Evolutionary conservation across 139 green algal species (phyloP).

Genomic region (Spirogloea muscicola): DNA sequence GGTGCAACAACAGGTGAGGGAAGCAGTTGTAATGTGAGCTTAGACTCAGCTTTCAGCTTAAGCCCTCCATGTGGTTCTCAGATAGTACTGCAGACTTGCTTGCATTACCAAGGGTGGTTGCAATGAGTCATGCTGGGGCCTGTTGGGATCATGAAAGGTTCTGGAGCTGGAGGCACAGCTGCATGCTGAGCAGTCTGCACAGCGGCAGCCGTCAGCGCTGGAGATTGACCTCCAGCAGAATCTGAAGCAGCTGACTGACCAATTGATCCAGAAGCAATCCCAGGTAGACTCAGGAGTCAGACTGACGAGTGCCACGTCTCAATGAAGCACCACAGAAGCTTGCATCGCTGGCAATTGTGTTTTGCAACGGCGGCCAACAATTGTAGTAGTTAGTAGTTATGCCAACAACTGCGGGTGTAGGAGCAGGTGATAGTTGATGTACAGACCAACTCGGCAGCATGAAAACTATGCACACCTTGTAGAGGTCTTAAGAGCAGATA

Average conservation of each 20-base stretch:
- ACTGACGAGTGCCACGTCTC: neutral
- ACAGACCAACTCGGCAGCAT: neutral
- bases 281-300: neutral
- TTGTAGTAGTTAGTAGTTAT: neutral
- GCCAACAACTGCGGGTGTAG: neutral
- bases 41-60: too few relatives aligned
- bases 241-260: slow-evolving; percentile 23
- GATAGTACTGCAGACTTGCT: too few relatives aligned
- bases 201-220: slow-evolving; percentile 5
- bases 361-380: neutral
- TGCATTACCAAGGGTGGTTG: too few relatives aligned
- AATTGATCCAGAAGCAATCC: slow-evolving; percentile 27
- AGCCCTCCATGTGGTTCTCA: too few relatives aligned
- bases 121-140: too few relatives aligned
- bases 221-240: slow-evolving; percentile 8
- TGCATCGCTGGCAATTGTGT: neutral
- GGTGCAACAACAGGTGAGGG: too few relatives aligned
- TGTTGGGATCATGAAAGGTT: too few relatives aligned
- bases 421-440: neutral
- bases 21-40: too few relatives aligned
- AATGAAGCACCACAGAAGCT: neutral
- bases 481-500: neutral
- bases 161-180: slow-evolving; percentile 16
- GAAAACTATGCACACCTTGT: neutral
- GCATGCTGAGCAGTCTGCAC: neutral